Conservation (phyloP, 2,329 filamentous ascomycete species). For the Phyllosticta citribraziliensis region DNA sequence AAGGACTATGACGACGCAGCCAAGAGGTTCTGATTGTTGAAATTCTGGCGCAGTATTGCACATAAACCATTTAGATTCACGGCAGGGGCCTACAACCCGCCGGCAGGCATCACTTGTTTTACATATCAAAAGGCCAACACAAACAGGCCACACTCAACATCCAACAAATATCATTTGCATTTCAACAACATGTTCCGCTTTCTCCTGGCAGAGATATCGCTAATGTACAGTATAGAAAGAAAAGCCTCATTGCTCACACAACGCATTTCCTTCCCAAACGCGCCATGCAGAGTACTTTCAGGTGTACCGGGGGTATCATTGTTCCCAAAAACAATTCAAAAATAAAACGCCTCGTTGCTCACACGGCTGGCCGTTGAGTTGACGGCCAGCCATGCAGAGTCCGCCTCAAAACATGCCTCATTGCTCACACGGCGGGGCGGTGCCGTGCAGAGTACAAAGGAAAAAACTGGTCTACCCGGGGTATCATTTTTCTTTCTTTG, state of each 20-base stretch:
- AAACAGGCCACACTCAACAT: neutral
- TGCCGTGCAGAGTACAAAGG: neutral
- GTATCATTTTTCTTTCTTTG: neutral
- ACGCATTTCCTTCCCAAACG: conserved; percentile 8
- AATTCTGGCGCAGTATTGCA: neutral
- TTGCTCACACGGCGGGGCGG: neutral
- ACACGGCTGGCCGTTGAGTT: neutral
- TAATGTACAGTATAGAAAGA: neutral
- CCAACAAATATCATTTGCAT: neutral
- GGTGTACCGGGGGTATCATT: neutral
- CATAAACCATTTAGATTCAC: neutral
- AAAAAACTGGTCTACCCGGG: neutral
- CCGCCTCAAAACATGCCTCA: neutral
- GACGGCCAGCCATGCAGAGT: neutral
- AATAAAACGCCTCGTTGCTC: conserved; percentile 9
- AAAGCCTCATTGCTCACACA: conserved; percentile 9
- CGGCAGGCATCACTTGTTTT: neutral
- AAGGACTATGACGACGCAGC: neutral
- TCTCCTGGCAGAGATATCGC: neutral
- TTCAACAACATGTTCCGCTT: neutral
- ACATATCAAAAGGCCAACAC: neutral
- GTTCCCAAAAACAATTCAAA: neutral
- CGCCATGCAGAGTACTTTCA: conserved; percentile 8
- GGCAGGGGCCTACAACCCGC: neutral
- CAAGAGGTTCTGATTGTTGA: neutral